Evolutionary conservation across 2,329 filamentous ascomycete species (phyloP), one percentile per base, ranked within the genome.

Genomic region (Neofusicoccum laricinum): DNA sequence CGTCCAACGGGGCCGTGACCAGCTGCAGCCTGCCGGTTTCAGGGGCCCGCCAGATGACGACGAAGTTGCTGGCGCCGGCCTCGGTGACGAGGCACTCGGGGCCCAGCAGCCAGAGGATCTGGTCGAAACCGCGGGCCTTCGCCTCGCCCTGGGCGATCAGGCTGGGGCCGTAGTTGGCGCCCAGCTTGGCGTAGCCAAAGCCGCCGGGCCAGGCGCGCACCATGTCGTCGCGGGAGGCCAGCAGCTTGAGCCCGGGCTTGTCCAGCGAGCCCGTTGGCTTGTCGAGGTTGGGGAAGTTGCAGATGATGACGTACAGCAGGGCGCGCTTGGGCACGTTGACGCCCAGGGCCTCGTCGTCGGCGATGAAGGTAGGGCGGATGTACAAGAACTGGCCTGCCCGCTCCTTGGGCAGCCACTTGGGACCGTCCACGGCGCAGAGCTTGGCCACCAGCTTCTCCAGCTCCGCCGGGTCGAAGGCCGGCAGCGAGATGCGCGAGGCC

Each of bases 91-190:
- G 86, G 61, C 86, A 86, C 69, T 94, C 84, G 45, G 86, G 77
- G 1, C 92, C 92, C 72, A 96, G 95, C 58, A 97, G 84, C 93
- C 93, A 97, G n/a, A 97, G 85, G 64, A 97, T 90, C 83, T 97
- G 94, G 73, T 94, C 86, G 78, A 88, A 97, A 0, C 94, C 93
- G 45, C 85, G 80, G 11, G 80, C 81, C 64, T 88, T 81, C 2
- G 93, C 93, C 76, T 93, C 90, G 17, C 84, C 84, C 55, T 93
- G 93, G 3, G 92, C 91, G 62, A 92, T 83, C 62, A 97, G 83
- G 19, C 86, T 89, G 17, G 93, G 93, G 0, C 93, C 93, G 77
- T 97, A 97, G 82, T 97, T 97, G 66, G 93, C 93, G 63, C 93
- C 93, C 38, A 97, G 86, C 80, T 97, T 97, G 66, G 93, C 92